Base-by-base conservation (phyloP, 371 early-diverging fungal species). In the Mortierella sp. region DNA sequence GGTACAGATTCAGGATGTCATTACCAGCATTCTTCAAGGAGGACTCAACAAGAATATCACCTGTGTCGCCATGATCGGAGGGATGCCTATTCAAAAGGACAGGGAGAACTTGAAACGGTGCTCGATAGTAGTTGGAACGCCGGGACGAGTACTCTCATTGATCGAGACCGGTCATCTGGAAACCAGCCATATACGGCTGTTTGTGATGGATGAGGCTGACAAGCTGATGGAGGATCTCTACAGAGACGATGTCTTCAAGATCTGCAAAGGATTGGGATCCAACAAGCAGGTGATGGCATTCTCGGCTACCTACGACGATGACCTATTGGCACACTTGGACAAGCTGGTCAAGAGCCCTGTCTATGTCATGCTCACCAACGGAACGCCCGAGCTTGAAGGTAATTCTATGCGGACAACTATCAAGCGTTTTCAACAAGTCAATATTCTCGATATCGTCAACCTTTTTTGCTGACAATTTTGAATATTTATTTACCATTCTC, bases 131-230 rank as follows among this genome's bases (percentile, higher is more conserved):
- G 96, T 97, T 1, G 99, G 98, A 8, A 98, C 99, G 10, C 99
- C 99, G 76, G 91, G 98, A 31, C 91, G 99, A 72, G 90, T 99
- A 3, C 93, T 92, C 82, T 95, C 96, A 57, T 90, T 98, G 90
- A 91, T 98, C 47, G 87, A 93, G 38, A 84, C 92, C 13, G 91
- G 94, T 3, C 88, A 91, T 57, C 81, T 98, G 26, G 88, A 89
- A 9, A 91, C 95, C 2, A 85, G 89, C 16, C 72, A 93, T 28
- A 92, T 99, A 63, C 95, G 94, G 70, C 90, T 98, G 78, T 89
- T 98, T 31, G 95, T 99, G 44, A 84, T 99, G 72, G 99, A 99
- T 83, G 99, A 99, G 85, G 99, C 99, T 9, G 99, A 99, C 89
- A 97, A 97, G 81, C 90, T 99, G 91, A 92, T 94, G 92, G 90